Base-by-base conservation (phyloP, 2,329 filamentous ascomycete genomes). In the Monilinia fructicola region DNA sequence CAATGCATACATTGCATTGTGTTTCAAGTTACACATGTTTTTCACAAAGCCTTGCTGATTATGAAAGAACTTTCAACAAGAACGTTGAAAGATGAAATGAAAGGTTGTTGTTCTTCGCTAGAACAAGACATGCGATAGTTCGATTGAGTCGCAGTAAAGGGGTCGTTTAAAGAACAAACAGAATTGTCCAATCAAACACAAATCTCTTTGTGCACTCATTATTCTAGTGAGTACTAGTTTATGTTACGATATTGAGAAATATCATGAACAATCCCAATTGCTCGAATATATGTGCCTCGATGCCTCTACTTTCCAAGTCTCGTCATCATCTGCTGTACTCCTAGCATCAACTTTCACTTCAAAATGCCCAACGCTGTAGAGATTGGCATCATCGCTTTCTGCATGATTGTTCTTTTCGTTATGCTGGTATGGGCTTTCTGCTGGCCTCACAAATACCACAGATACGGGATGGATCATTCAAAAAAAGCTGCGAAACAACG, bases 391-490 rank as follows among this genome's bases (percentile, higher is more conserved):
- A 14, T 64, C 21, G 42, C n/a, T 26, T 56, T 64, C 53, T 64
- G 62, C 52, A n/a, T 64, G 38, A 9, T 55, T 6, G 28, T 64
- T 38, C 62, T 64, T 12, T 3, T 18, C 3, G 28, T 28, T 28
- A 40, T 64, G 62, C n/a, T 64, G 14, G 28, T 28, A 23, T 64
- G 62, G 62, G 53, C 52, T 46, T 64, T 64, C 62, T 56, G 2
- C 18, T 64, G 52, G 50, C 62, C 50, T n/a, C 62, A 64, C 21
- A 55, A 55, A 26, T 28, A 28, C 3, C 52, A 38, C 28, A 64
- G 60, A 28, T 12, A 50, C 16, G 14, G 62, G 10, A 55, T 42
- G 23, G 26, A 56, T 40, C 28, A 46, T 21, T 55, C 40, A 4
- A 35, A 16, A 46, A 23, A 21, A 28, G 52, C 40, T 21, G 52